Conservation (phyloP, 2,329 filamentous ascomycete species). For the Emydomyces testavorans region DNA sequence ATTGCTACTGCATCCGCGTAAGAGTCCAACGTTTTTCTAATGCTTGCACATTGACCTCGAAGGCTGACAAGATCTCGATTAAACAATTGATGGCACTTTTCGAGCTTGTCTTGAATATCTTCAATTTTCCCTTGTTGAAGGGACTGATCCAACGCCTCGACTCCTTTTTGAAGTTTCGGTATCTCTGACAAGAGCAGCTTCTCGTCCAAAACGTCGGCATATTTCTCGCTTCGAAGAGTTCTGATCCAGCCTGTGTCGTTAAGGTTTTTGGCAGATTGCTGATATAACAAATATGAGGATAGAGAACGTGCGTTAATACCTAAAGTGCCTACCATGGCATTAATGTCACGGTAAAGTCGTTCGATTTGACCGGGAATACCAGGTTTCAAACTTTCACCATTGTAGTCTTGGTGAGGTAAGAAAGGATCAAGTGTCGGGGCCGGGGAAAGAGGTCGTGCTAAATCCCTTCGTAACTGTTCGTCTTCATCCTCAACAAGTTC, state of each 20-base stretch:
- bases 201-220: slow-evolving; percentile 56
- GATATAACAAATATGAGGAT: slow-evolving; percentile 44
- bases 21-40: slow-evolving; percentile 62
- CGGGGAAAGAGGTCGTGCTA: slow-evolving; percentile 34
- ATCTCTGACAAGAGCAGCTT: slow-evolving; percentile 69
- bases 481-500: slow-evolving; percentile 39
- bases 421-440: slow-evolving; percentile 39
- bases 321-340: slow-evolving; percentile 83
- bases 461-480: slow-evolving; percentile 36
- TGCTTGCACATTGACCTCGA: slow-evolving; percentile 62
- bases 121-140: slow-evolving; percentile 58
- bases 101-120: slow-evolving; percentile 56
- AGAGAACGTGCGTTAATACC: slow-evolving; percentile 70
- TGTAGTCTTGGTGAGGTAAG: slow-evolving; percentile 38
- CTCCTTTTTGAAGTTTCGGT: slow-evolving; percentile 51
- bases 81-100: slow-evolving; percentile 49
- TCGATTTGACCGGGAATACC: slow-evolving; percentile 42
- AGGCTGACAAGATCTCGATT: slow-evolving; percentile 59
- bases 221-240: slow-evolving; percentile 39
- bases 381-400: slow-evolving; percentile 34
- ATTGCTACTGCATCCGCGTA: slow-evolving; percentile 59
- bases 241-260: slow-evolving; percentile 40
- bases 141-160: slow-evolving; percentile 53
- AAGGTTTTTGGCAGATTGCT: slow-evolving; percentile 36
- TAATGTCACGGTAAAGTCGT: slow-evolving; percentile 40